Conservation (phyloP, 306 rosid genomes). For the Calophaca sinica region DNA sequence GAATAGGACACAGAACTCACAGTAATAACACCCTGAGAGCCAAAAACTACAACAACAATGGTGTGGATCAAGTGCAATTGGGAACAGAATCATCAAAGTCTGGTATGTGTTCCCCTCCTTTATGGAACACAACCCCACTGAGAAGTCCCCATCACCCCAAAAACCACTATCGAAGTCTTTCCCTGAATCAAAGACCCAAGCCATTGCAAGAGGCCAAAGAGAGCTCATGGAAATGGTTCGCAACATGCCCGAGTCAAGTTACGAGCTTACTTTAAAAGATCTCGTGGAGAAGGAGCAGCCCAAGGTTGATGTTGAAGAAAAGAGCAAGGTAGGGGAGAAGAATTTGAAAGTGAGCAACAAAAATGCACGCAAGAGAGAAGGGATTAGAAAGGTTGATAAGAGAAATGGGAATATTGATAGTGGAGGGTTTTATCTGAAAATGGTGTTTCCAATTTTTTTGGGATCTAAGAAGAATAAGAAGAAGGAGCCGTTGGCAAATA, state of each 20-base stretch:
- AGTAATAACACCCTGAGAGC: no score
- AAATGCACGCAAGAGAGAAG: slow-evolving; percentile 33
- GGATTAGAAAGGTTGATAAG: slow-evolving; percentile 43
- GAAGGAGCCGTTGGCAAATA: slow-evolving; percentile 49
- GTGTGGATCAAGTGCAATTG: no score
- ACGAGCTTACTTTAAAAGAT: slow-evolving; percentile 86
- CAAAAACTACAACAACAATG: no score
- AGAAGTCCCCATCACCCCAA: slow-evolving; percentile 45
- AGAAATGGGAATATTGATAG: slow-evolving; percentile 53
- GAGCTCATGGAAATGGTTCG: slow-evolving; percentile 94
- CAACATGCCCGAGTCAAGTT: slow-evolving; percentile 82
- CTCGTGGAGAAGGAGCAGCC: slow-evolving; percentile 49
- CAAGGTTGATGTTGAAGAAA: neutral
- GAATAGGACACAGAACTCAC: no score
- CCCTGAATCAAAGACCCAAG: slow-evolving; percentile 74
- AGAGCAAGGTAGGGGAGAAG: neutral
- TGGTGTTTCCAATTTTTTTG: slow-evolving; percentile 70
- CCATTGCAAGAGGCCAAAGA: slow-evolving; percentile 79
- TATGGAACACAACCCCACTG: slow-evolving; percentile 51
- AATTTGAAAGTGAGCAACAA: slow-evolving; percentile 26
- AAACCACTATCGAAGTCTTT: slow-evolving; percentile 56
- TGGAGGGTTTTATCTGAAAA: slow-evolving; percentile 80
- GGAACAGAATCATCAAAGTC: slow-evolving; percentile 34
- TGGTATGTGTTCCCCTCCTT: slow-evolving; percentile 68
- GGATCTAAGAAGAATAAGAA: slow-evolving; percentile 50